phyloP scores from a whole-genome alignment of 345 rosid species.

The Excoecaria agallocha region DNA sequence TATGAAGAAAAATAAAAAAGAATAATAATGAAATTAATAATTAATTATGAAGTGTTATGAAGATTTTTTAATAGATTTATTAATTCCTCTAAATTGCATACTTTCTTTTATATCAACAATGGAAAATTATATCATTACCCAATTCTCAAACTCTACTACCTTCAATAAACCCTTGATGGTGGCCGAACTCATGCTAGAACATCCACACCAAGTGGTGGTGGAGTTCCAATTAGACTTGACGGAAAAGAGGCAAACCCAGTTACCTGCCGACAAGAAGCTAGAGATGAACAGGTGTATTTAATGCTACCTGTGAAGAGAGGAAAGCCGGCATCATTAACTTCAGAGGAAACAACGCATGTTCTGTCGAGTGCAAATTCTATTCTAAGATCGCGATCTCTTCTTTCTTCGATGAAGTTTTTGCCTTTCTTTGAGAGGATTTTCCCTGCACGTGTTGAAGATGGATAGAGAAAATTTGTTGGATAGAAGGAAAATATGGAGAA shows the following conservation, averaged over 20 bases:
- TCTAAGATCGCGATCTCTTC: slow-evolving; percentile 37
- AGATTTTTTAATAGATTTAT: too few species aligned
- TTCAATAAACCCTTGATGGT: slow-evolving; percentile 48
- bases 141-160: too few species aligned
- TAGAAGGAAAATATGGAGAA: slow-evolving; percentile 14
- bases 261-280: slow-evolving; percentile 72
- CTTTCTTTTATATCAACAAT: too few species aligned
- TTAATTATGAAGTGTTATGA: too few species aligned
- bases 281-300: slow-evolving; percentile 50
- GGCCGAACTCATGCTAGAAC: slow-evolving; percentile 82
- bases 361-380: slow-evolving; percentile 45
- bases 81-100: too few species aligned
- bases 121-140: too few species aligned
- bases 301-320: slow-evolving; percentile 63
- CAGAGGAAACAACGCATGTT: slow-evolving; percentile 49
- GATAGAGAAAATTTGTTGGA: not conserved
- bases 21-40: too few species aligned
- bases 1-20: too few species aligned
- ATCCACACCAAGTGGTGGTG: slow-evolving; percentile 73
- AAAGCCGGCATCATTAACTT: slow-evolving; percentile 36
- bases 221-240: slow-evolving; percentile 43
- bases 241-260: slow-evolving; percentile 45
- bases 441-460: slow-evolving; percentile 24
- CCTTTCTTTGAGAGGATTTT: slow-evolving; percentile 49
- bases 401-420: slow-evolving; percentile 38